phyloP scores from a whole-genome alignment of 2,329 filamentous ascomycete species.

The Macrophomina pseudophaseolina region DNA sequence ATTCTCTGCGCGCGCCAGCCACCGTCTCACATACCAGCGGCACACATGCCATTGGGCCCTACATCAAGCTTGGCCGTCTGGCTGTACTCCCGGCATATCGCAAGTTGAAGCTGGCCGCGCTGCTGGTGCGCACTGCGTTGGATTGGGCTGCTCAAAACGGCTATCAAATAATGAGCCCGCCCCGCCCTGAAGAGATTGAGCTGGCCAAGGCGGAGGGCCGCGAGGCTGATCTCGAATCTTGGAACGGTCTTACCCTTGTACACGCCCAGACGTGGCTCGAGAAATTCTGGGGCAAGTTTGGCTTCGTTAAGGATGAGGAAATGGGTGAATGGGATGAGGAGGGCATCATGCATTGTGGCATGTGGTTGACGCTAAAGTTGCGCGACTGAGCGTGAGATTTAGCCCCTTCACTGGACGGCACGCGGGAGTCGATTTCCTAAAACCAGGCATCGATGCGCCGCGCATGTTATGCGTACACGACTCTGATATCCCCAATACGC shows the following conservation, averaged over 20 bases:
- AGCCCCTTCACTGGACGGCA: neutral
- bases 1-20: constrained; percentile 27
- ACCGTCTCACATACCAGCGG: constrained; percentile 1
- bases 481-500: neutral
- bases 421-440: neutral
- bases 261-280: constrained; percentile 76
- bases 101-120: constrained; percentile 65
- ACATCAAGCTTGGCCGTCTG: constrained; percentile 81
- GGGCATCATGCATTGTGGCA: constrained; percentile 63
- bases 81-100: constrained; percentile 72
- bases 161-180: constrained; percentile 48
- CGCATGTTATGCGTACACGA: neutral
- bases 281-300: constrained; percentile 70
- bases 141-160: constrained; percentile 70
- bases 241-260: constrained; percentile 76
- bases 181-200: constrained; percentile 46
- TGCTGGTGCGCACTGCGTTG: constrained; percentile 70
- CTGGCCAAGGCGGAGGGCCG: constrained; percentile 53
- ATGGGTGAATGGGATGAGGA: constrained; percentile 27
- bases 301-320: constrained; percentile 59
- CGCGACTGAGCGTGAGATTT: constrained; percentile 16
- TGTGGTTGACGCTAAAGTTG: constrained; percentile 66
- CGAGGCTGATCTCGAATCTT: constrained; percentile 52
- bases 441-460: neutral
- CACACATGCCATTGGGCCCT: constrained; percentile 62